These are phyloP conservation scores for Taiozyma sp. DNA, from an alignment of 1,139 yeast species.

Conservation along the genomic window DNA sequence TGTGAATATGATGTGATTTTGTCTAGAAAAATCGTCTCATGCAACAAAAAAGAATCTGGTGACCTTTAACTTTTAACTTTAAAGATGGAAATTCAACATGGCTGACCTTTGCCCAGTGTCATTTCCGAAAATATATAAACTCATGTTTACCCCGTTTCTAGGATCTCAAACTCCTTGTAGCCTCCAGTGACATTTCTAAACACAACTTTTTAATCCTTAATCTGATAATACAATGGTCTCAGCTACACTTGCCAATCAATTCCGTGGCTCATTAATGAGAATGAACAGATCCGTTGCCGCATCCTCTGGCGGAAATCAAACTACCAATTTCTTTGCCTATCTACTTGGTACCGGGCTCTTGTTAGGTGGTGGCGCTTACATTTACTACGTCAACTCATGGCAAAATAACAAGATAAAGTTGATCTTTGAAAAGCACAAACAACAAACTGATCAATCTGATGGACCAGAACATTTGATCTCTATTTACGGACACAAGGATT, in stretches of 20 bases:
- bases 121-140: background rate
- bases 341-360: conserved; percentile 15
- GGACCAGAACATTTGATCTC: conserved; percentile 1
- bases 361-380: conserved; percentile 13
- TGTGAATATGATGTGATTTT: background rate
- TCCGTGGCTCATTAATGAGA: conserved; percentile 19
- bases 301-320: conserved; percentile 4
- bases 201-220: background rate
- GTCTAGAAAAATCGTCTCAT: background rate
- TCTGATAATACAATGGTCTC: conserved; percentile 18
- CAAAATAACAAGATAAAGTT: conserved; percentile 21
- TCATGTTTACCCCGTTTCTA: background rate
- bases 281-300: conserved; percentile 17
- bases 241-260: conserved; percentile 15
- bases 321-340: conserved; percentile 12
- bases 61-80: background rate
- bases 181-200: background rate
- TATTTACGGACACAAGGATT: background rate
- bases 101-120: background rate
- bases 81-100: background rate
- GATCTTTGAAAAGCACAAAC: conserved; percentile 15
- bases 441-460: conserved; percentile 2
- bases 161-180: background rate
- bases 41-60: background rate
- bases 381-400: conserved; percentile 20